Evolutionary conservation across 2,329 filamentous ascomycete genomes (phyloP).

Genomic region (Talaromyces albobiverticillius): DNA sequence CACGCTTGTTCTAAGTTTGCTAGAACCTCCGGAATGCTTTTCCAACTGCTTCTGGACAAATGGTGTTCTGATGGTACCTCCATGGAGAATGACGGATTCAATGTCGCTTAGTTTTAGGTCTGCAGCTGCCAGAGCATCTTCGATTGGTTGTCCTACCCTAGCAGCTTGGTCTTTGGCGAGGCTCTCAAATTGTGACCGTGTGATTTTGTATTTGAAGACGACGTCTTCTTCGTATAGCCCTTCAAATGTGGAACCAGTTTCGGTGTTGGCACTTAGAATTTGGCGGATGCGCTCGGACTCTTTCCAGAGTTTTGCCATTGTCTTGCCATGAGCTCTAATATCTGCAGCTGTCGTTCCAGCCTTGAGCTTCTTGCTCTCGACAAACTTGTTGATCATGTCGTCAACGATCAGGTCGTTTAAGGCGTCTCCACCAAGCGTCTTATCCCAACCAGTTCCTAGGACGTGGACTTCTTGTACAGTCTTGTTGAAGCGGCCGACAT

Average conservation of each 20-base stretch:
- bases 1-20: slow-evolving; percentile 88
- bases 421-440: slow-evolving; percentile 81
- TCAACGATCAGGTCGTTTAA: slow-evolving; percentile 86
- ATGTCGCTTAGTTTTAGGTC: slow-evolving; percentile 72
- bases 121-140: slow-evolving; percentile 70
- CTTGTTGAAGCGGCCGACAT: slow-evolving; percentile 91
- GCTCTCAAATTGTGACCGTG: slow-evolving; percentile 75
- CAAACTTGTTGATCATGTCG: slow-evolving; percentile 79
- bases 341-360: slow-evolving; percentile 35
- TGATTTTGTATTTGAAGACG: slow-evolving; percentile 89
- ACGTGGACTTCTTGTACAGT: slow-evolving; percentile 94
- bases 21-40: slow-evolving; percentile 64
- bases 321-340: slow-evolving; percentile 71
- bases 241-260: slow-evolving; percentile 78
- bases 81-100: slow-evolving; percentile 89
- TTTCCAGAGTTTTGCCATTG: slow-evolving; percentile 87
- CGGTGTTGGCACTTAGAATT: slow-evolving; percentile 87
- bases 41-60: slow-evolving; percentile 92
- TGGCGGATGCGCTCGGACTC: slow-evolving; percentile 85
- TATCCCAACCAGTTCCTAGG: slow-evolving; percentile 82
- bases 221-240: slow-evolving; percentile 80
- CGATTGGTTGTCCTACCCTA: slow-evolving; percentile 67
- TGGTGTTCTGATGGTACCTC: slow-evolving; percentile 83
- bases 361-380: slow-evolving; percentile 60
- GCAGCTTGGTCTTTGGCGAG: slow-evolving; percentile 66